Evolutionary conservation across 495 filamentous ascomycete species (phyloP), one percentile per base, ranked within the genome.

Genomic region (Trypethelium eluteriae): DNA sequence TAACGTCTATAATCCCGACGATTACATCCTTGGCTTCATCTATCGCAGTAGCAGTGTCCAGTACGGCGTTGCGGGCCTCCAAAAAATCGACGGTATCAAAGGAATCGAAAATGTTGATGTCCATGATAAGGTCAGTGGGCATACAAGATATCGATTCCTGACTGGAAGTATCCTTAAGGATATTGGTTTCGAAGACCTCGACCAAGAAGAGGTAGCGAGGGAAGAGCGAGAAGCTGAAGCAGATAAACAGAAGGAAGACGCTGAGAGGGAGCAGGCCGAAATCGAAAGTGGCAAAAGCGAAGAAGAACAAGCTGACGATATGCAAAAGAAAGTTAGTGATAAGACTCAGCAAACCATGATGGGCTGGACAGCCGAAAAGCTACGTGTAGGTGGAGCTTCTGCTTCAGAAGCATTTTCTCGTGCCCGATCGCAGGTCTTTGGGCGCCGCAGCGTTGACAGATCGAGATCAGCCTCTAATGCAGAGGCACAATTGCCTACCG

Each of bases 21-120:
- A 94, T 72, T 87, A 87, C 56, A 81, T 93, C 46, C 82, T 93
- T 5, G 89, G 83, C 1, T 89, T 93, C 70, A 77, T 93, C 16
- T 93, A 94, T 72, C 85, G 90, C 6, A 86, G 88, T 5, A 88
- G 85, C 63, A 89, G 86, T 68, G 78, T 92, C 38, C 89, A 93
- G 70, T 81, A 87, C 38, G 90, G 90, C 1, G 82, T 95, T 44
- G 89, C 90, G 0, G 90, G 90, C 0, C 76, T 95, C 34, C 85
- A 92, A 72, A 74, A 81, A 16, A 83, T 93, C 39, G 76, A 85
- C 62, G 81, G 78, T 3, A 82, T 92, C 32, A 81, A 85, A 0
- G 86, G 86, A 0, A 84, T 94, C 0, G 88, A 91, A 69, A 93
- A 93, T 66, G 69, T 93, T 5, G 81, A 95, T 72, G 81, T 90